phyloP scores from a whole-genome alignment of 1,139 yeast genomes.

The Taphrina wiesneri region DNA sequence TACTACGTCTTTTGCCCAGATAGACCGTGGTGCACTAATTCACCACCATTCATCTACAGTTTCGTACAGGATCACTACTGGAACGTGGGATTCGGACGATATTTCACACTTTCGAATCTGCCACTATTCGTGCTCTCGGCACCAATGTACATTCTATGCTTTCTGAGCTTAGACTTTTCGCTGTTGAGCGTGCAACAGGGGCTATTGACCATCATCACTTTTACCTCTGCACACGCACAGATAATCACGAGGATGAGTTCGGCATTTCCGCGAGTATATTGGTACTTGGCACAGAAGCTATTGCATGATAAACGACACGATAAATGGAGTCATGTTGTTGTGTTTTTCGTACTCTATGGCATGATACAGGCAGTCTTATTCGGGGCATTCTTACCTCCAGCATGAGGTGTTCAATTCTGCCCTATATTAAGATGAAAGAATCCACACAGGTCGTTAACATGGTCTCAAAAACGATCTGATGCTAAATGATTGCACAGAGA shows the following conservation, averaged over 20 bases:
- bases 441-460: too few species aligned
- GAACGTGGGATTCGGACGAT: conserved; percentile 75
- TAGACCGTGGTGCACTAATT: conserved; percentile 71
- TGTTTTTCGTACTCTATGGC: conserved; percentile 21
- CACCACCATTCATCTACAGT: conserved; percentile 64
- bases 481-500: too few species aligned
- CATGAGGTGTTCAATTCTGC: too few species aligned
- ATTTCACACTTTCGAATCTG: conserved; percentile 77
- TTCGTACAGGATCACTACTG: conserved; percentile 81
- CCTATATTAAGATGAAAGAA: too few species aligned
- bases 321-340: conserved; percentile 8
- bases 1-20: conserved; percentile 64
- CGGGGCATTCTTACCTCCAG: conserved; percentile 27
- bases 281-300: conserved; percentile 59
- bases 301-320: conserved; percentile 6
- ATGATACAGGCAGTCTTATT: conserved; percentile 28
- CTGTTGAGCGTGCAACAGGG: conserved; percentile 44
- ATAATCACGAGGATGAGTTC: conserved; percentile 76
- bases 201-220: conserved; percentile 54
- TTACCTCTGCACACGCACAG: conserved; percentile 78
- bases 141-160: conserved; percentile 50
- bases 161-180: conserved; percentile 38
- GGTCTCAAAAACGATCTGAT: too few species aligned
- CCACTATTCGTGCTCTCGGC: conserved; percentile 80
- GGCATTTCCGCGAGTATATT: conserved; percentile 70